Conservation (phyloP, 192 early-diverging fungal species). For the Coemansia sp. region DNA sequence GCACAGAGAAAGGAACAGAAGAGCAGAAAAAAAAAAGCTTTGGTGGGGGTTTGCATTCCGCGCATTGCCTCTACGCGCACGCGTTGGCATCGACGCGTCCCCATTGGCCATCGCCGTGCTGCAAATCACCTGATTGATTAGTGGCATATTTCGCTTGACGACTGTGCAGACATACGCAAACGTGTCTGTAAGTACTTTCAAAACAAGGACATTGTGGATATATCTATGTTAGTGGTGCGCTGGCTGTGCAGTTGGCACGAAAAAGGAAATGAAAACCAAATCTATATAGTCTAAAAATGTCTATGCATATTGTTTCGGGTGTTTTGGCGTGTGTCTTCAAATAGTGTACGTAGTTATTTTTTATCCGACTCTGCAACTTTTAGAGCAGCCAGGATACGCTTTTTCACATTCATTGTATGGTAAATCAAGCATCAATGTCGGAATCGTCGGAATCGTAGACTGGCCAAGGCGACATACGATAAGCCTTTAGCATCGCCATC, state of each 20-base stretch:
- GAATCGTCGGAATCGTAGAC: constrained; percentile 15
- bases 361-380: no score
- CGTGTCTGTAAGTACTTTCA: no score
- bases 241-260: no score
- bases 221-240: no score
- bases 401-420: no score
- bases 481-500: neutral
- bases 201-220: no score
- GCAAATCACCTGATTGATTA: no score
- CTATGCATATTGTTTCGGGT: neutral
- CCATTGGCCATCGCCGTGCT: neutral
- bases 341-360: no score
- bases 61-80: neutral
- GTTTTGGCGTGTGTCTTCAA: no score
- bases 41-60: neutral
- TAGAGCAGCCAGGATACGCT: neutral
- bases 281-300: neutral
- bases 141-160: no score
- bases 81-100: constrained; percentile 1
- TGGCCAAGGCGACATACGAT: constrained; percentile 19
- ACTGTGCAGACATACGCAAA: no score
- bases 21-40: constrained; percentile 1
- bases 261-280: no score
- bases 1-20: neutral
- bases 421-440: neutral